phyloP scores from a whole-genome alignment of 805 yeast species.

The Henningerozyma blattae region DNA sequence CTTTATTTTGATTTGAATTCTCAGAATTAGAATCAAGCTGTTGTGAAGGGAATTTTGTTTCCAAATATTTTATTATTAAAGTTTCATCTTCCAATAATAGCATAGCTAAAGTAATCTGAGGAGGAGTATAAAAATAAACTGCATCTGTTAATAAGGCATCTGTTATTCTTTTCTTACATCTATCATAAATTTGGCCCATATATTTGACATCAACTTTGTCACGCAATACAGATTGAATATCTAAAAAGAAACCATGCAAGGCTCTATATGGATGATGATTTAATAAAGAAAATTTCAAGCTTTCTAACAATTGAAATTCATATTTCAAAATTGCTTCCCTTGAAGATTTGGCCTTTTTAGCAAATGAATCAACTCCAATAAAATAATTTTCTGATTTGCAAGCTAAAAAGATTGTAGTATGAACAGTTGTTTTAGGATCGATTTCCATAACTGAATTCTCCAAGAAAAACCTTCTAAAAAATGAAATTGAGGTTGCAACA shows the following conservation, averaged over 20 bases:
- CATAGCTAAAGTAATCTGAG: conserved; percentile 89
- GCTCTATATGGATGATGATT: conserved; percentile 87
- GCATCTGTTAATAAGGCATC: conserved; percentile 71
- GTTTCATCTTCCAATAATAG: conserved; percentile 55
- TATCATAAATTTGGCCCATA: conserved; percentile 59
- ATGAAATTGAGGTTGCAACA: conserved; percentile 74
- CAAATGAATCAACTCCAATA: conserved; percentile 72
- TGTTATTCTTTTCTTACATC: conserved; percentile 51
- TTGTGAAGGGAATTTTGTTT: conserved; percentile 39
- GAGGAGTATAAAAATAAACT: conserved; percentile 73
- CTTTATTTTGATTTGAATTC: conserved; percentile 2
- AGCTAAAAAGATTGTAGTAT: conserved; percentile 77
- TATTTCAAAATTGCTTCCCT: conserved; percentile 59
- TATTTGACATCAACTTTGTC: conserved; percentile 39
- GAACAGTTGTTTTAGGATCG: conserved; percentile 75
- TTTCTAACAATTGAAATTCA: conserved; percentile 67
- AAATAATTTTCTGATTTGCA: conserved; percentile 89
- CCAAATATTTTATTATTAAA: conserved; percentile 54
- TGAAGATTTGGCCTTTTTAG: conserved; percentile 54
- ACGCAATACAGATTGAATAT: conserved; percentile 52
- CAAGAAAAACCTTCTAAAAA: conserved; percentile 70
- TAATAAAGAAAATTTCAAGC: conserved; percentile 64
- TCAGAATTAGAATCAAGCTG: not conserved
- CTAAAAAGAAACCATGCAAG: conserved; percentile 89
- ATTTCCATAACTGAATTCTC: conserved; percentile 73